Conservation (phyloP, 2,329 filamentous ascomycete species). For the Phyllosticta citriasiana region DNA sequence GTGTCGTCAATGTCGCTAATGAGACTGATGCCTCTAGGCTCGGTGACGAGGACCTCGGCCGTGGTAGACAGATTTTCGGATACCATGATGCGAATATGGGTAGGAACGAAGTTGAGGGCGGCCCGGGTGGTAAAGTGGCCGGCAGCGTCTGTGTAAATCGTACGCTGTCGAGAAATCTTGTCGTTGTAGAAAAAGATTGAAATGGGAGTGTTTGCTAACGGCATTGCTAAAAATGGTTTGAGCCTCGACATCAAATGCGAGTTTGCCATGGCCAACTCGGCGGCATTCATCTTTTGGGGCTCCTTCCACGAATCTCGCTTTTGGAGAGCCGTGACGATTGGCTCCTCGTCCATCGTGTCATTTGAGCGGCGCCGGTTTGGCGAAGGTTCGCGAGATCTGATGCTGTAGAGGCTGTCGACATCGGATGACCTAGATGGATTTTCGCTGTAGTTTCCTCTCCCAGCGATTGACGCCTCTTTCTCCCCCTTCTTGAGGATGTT, state of each 20-base stretch:
- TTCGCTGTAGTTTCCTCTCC: conserved; percentile 66
- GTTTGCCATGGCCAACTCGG: conserved; percentile 72
- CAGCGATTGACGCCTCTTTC: conserved; percentile 59
- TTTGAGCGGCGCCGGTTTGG: conserved; percentile 11
- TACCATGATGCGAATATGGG: conserved; percentile 76
- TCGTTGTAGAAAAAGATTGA: conserved; percentile 96
- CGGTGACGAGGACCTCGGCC: conserved; percentile 66
- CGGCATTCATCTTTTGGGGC: conserved; percentile 56
- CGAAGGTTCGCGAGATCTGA: conserved; percentile 23
- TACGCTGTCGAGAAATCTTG: conserved; percentile 68
- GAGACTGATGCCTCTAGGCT: conserved; percentile 71
- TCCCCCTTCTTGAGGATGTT: conserved; percentile 64
- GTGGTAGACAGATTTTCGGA: conserved; percentile 76
- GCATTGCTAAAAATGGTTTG: conserved; percentile 80
- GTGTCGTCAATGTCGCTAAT: conserved; percentile 99
- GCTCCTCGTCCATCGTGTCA: conserved; percentile 13
- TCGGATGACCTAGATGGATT: conserved; percentile 40
- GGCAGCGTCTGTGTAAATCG: conserved; percentile 73
- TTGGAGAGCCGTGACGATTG: conserved; percentile 27
- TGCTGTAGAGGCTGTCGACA: conserved; percentile 28
- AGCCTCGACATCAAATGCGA: conserved; percentile 79
- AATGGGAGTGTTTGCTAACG: conserved; percentile 65
- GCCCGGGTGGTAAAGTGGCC: conserved; percentile 80
- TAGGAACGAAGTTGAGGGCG: conserved; percentile 80
- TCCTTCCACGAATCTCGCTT: conserved; percentile 42